A percentile compares a stretch with the other conserved stretches of the same genome.
Conservation (phyloP, 2,329 filamentous ascomycete species). For the Drechslerella coelobrocha region DNA sequence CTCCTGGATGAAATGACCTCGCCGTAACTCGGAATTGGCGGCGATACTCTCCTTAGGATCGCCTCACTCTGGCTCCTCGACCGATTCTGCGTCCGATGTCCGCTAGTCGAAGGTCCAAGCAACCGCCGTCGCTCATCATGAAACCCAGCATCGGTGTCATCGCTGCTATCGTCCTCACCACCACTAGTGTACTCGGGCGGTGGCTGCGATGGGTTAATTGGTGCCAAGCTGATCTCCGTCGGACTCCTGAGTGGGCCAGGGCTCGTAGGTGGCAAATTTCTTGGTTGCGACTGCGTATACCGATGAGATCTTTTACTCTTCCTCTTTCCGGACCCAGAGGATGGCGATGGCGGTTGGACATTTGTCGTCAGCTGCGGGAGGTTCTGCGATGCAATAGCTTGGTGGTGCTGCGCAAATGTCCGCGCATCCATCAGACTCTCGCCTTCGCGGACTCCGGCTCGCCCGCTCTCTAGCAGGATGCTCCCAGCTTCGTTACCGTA, state of each 20-base stretch:
- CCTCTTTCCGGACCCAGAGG: constrained; percentile 59
- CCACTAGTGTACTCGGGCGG: constrained; percentile 50
- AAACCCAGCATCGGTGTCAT: constrained; percentile 37
- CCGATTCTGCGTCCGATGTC: constrained; percentile 27
- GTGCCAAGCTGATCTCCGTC: constrained; percentile 93
- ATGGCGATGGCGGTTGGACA: constrained; percentile 57
- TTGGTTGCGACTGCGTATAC: constrained; percentile 69
- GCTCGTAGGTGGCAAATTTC: constrained; percentile 74
- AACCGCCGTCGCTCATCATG: constrained; percentile 36
- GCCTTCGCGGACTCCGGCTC: constrained; percentile 58
- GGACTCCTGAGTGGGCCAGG: constrained; percentile 89
- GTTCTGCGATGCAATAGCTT: constrained; percentile 61
- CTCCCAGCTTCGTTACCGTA: constrained; percentile 97
- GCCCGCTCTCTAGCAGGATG: constrained; percentile 87
- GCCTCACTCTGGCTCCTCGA: constrained; percentile 45
- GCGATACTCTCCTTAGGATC: constrained; percentile 35
- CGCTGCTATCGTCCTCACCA: constrained; percentile 48
- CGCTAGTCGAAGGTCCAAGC: constrained; percentile 35
- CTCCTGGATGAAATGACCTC: constrained; percentile 44
- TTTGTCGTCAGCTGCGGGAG: constrained; percentile 60
- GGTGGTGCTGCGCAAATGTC: constrained; percentile 42
- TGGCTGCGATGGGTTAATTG: constrained; percentile 52
- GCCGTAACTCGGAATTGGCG: constrained; percentile 45
- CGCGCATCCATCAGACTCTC: constrained; percentile 43
- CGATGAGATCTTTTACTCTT: constrained; percentile 57